Evolutionary conservation across 2,329 filamentous ascomycete species (phyloP).

Genomic region (Pochonia chlamydosporia): DNA sequence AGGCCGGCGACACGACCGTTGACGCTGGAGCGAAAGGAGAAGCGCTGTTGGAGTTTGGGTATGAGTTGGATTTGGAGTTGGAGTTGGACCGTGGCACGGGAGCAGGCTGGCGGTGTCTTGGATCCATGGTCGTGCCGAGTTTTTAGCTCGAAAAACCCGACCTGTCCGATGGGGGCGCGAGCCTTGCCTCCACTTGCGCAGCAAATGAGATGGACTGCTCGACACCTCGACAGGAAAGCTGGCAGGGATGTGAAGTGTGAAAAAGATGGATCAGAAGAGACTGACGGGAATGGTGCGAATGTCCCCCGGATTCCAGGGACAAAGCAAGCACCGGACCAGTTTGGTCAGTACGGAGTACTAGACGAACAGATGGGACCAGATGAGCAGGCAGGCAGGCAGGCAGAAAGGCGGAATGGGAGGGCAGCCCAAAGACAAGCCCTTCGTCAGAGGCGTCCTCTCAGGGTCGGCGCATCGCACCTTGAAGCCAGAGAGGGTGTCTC

Average conservation of each 20-base stretch:
- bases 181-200: background rate
- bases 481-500: background rate
- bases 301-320: background rate
- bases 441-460: background rate
- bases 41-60: conserved; percentile 1
- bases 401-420: too few species aligned
- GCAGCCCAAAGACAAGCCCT: background rate
- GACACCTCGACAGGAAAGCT: background rate
- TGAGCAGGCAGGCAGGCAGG: too few species aligned
- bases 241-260: background rate
- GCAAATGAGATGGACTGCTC: background rate
- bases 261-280: background rate
- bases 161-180: conserved; percentile 2
- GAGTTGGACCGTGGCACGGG: conserved; percentile 10
- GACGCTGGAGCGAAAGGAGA: conserved; percentile 6
- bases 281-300: background rate
- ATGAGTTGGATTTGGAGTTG: conserved; percentile 3
- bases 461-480: conserved; percentile 4
- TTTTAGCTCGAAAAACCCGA: conserved; percentile 29
- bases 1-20: conserved; percentile 5
- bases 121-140: conserved; percentile 27
- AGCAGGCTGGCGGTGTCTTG: conserved; percentile 19
- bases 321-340: background rate
- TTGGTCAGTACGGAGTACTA: too few species aligned
- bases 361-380: too few species aligned